Conservation (phyloP, 495 filamentous ascomycete species). For the Hypoxylon fuscum region DNA sequence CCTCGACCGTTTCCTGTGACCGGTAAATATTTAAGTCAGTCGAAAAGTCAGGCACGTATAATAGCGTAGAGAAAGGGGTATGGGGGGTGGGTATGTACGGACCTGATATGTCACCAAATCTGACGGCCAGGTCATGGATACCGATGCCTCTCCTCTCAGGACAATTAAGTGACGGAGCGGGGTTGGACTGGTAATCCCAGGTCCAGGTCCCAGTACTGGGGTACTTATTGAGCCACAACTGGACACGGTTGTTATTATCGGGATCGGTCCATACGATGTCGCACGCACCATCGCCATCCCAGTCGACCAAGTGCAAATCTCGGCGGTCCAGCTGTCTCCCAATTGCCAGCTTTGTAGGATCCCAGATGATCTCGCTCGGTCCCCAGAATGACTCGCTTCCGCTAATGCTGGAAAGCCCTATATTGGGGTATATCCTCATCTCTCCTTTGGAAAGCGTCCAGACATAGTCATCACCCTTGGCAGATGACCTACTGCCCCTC, state of each 20-base stretch:
- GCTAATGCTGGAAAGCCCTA: no score
- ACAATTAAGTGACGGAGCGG: conserved; percentile 22
- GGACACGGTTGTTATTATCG: conserved; percentile 13
- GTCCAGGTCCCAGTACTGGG: conserved; percentile 4
- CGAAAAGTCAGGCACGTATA: no score
- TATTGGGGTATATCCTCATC: no score
- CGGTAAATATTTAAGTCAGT: no score
- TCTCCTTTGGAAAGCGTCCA: conserved; percentile 41
- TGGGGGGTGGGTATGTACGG: no score
- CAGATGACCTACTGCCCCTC: conserved; percentile 42
- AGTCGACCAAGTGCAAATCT: conserved; percentile 42
- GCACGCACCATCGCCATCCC: conserved; percentile 43
- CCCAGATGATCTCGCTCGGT: no score
- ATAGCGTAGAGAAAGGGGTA: no score
- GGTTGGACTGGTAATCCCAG: conserved; percentile 10
- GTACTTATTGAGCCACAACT: conserved; percentile 42
- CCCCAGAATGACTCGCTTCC: no score
- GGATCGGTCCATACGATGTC: conserved; percentile 41
- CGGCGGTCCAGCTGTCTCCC: conserved; percentile 27
- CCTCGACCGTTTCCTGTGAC: conserved; percentile 36
- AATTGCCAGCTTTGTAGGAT: no score
- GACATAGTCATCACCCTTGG: conserved; percentile 59
- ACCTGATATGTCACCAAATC: conserved; percentile 42
- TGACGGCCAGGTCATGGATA: conserved; percentile 35
- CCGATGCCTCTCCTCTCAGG: conserved; percentile 36